Evolutionary conservation across 2,329 filamentous ascomycete species (phyloP), one percentile per base, ranked within the genome.

Genomic region (Neophaeococcomyces mojaviensis): DNA sequence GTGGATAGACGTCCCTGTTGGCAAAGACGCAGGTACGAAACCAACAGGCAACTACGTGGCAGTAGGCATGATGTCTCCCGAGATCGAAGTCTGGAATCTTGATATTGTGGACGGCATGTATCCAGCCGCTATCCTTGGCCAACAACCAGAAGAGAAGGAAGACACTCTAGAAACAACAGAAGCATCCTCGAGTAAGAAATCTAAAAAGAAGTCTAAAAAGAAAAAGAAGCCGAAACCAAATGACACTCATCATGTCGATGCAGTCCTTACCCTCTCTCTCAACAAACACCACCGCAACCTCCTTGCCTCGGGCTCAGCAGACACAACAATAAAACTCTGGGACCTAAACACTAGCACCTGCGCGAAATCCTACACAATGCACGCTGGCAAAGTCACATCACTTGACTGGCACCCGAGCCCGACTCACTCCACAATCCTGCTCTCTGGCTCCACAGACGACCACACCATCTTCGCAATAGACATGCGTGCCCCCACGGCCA

Each of bases 91-190:
- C 44, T 98, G 92, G 92, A 89, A 98, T 62, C 74, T 98, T 44
- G 92, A 98, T 64, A 84, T 88, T 6, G 81, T 98, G 43, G 92
- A 98, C 69, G 86, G 85, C 79, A 94, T 98, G 86, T 98, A 96
- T 62, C 92, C 92, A 18, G 94, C 95, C 62, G 89, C 90, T 8
- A 94, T 98, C 53, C 79, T 98, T 4, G 92, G 92, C 8, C 85
- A 90, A 61, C 81, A 78, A 46, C 70, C 69, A 28, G 69, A 72
- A 34, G 67, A 72, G 15, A 57, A 72, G 31, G 74, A 72, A 37
- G 60, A 67, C 2, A 71, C 74, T 37, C 69, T 70, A 13, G 74
- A 74, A 18, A 39, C 32, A 10, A 43, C 49, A 33, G 44, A 28
- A 42, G 18, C 13, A 20, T 41, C 26, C 2, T 31, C 22, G 16